phyloP scores from a whole-genome alignment of 345 rosid species.

The Sonneratia alba region DNA sequence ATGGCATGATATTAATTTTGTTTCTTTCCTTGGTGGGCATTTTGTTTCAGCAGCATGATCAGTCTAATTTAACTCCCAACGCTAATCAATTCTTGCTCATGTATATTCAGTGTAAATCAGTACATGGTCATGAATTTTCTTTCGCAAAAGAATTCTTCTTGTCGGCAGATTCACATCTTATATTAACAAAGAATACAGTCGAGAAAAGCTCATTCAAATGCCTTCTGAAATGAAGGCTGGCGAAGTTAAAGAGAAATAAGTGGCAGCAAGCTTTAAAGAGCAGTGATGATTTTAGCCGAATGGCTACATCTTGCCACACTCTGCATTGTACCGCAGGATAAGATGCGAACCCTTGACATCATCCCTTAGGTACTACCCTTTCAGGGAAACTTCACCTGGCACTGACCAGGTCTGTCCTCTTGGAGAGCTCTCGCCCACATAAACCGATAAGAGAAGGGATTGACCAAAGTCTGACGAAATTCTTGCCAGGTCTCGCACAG shows the following conservation, averaged over 20 bases:
- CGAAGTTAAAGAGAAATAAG: too few relatives aligned
- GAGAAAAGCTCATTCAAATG: background rate
- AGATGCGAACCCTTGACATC: conserved; percentile 68
- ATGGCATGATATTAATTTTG: background rate
- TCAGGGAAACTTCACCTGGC: conserved; percentile 44
- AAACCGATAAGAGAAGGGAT: conserved; percentile 87
- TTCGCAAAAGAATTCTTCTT: background rate
- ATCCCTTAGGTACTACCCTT: conserved; percentile 44
- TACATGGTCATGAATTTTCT: background rate
- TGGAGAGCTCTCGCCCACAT: conserved; percentile 80
- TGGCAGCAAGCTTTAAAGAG: background rate
- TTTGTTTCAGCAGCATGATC: too few relatives aligned
- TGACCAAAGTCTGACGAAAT: conserved; percentile 63
- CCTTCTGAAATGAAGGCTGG: background rate
- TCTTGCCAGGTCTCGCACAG: conserved; percentile 62
- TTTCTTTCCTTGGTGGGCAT: too few relatives aligned
- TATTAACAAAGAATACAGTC: background rate
- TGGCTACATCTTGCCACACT: conserved; percentile 27
- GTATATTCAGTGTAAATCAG: background rate
- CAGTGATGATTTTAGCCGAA: background rate
- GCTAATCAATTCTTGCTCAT: background rate
- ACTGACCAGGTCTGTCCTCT: conserved; percentile 82
- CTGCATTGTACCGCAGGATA: conserved; percentile 63
- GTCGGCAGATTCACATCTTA: background rate
- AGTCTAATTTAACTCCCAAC: background rate